Evolutionary conservation across 75 land plant genomes (phyloP).

Genomic region (Chamaecyparis obtusa): DNA sequence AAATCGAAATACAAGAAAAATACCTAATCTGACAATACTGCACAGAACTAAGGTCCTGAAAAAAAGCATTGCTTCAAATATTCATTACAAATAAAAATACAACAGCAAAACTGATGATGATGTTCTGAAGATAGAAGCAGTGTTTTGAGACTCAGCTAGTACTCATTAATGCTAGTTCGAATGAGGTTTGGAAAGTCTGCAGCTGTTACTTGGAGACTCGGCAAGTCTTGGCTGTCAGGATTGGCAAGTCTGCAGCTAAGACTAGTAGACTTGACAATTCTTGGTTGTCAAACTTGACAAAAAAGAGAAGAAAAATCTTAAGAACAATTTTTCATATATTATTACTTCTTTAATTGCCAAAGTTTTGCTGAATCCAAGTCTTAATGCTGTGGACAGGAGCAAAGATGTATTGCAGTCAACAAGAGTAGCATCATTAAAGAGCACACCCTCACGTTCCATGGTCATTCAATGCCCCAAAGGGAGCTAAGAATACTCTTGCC

Average conservation of each 20-base stretch:
- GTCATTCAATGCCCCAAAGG: background rate
- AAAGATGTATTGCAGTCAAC: background rate
- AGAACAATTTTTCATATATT: too few relatives aligned
- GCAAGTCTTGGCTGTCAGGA: too few relatives aligned
- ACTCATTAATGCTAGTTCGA: too few relatives aligned
- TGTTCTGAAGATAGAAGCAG: background rate
- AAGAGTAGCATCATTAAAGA: background rate
- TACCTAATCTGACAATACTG: background rate
- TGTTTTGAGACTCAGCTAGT: too few relatives aligned
- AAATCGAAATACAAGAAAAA: background rate
- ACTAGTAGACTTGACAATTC: too few relatives aligned
- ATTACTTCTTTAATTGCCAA: too few relatives aligned
- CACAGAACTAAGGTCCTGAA: background rate
- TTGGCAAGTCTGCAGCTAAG: background rate
- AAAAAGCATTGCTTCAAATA: background rate
- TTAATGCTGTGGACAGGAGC: too few relatives aligned
- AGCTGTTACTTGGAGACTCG: too few relatives aligned
- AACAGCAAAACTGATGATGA: background rate
- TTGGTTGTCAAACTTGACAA: too few relatives aligned
- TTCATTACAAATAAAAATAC: background rate
- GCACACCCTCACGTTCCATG: background rate
- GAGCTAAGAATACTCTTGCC: background rate
- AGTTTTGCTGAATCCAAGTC: too few relatives aligned
- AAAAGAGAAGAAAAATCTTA: too few relatives aligned
- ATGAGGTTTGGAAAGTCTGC: too few relatives aligned